phyloP scores from a whole-genome alignment of 176 grass and related monocot species.

The Zea mays region Zm-B73-REFERENCE-NAM-5.0 NC_050103.1:160126001-160126500 shows the following conservation, averaged over 20 bases:
- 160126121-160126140: neutral
- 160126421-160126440: neutral
- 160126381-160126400: neutral
- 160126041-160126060: neutral
- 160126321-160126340: neutral
- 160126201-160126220: neutral
- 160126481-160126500: conserved; percentile 9
- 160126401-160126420: neutral
- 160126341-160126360: neutral
- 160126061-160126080: neutral
- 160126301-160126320: neutral
- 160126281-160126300: neutral
- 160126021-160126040: conserved; percentile 1
- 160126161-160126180: neutral
- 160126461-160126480: neutral
- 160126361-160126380: neutral
- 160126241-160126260: neutral
- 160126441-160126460: neutral
- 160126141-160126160: neutral
- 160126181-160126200: neutral
- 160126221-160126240: neutral
- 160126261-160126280: neutral
- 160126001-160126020: neutral
- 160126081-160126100: neutral
- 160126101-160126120: neutral